Percentiles rank a stretch among this genome's conserved stretches.
Evolutionary conservation across 805 yeast species (phyloP).

Genomic region (Wickerhamiella sergipiensis): DNA sequence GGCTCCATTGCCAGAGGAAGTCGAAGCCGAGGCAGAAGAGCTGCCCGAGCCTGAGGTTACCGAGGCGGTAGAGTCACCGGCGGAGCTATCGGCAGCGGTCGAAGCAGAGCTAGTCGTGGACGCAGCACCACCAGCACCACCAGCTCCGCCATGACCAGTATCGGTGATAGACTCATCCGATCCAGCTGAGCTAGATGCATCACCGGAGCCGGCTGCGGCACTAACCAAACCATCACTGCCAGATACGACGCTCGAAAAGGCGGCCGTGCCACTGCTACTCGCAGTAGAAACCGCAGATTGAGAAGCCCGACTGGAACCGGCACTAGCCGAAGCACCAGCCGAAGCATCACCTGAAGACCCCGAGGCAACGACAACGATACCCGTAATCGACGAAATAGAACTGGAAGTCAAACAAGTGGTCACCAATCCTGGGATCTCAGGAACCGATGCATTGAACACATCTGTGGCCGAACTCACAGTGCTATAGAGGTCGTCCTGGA

Average conservation of each 20-base stretch:
- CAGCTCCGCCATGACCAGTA: too few relatives aligned
- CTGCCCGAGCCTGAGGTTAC: too few relatives aligned
- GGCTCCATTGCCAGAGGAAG: neutral
- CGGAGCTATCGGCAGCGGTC: too few relatives aligned
- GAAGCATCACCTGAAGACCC: neutral
- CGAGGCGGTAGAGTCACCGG: too few relatives aligned
- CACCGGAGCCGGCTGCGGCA: neutral
- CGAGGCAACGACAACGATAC: neutral
- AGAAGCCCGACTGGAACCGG: too few relatives aligned
- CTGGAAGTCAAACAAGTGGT: neutral
- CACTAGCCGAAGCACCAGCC: neutral
- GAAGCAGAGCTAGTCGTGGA: neutral
- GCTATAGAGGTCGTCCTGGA: neutral
- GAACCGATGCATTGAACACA: neutral
- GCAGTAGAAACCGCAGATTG: too few relatives aligned
- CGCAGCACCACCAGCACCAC: neutral
- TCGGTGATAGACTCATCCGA: neutral
- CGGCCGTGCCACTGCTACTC: too few relatives aligned
- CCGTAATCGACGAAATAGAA: neutral
- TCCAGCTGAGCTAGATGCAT: neutral
- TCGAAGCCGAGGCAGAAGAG: neutral
- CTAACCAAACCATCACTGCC: too few relatives aligned
- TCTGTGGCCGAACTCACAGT: neutral
- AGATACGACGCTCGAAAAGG: too few relatives aligned
- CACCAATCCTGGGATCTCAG: neutral